These are phyloP conservation scores for Phoma sp. DNA, from an alignment of 2,329 filamentous ascomycete genomes.

Conservation along the genomic window DNA sequence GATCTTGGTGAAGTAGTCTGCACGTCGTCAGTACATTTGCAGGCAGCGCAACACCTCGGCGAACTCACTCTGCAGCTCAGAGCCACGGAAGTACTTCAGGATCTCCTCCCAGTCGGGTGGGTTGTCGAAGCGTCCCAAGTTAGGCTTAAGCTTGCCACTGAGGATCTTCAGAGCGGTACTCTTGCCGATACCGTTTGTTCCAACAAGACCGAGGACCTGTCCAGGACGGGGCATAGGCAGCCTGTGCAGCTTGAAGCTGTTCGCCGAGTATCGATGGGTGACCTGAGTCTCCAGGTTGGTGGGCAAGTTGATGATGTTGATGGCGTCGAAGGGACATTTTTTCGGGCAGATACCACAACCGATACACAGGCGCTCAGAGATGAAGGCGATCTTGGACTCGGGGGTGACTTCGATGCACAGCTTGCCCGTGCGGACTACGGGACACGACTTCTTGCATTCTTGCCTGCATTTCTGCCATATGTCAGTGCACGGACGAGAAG, in stretches of 20 bases:
- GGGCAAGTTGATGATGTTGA: conserved; percentile 99
- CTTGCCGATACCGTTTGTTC: conserved; percentile 99
- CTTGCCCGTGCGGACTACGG: conserved; percentile 96
- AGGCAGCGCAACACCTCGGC: neutral
- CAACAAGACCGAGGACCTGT: conserved; percentile 93
- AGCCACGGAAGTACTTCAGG: conserved; percentile 96
- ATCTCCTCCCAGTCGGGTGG: conserved; percentile 99
- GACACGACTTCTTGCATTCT: conserved; percentile 99
- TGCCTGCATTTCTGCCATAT: conserved; percentile 87
- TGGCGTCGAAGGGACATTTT: conserved; percentile 98
- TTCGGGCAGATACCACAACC: conserved; percentile 99
- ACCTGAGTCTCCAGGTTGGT: conserved; percentile 99
- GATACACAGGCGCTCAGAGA: conserved; percentile 94
- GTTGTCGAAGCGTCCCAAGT: conserved; percentile 92
- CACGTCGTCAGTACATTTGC: conserved; percentile 25
- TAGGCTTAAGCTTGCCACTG: conserved; percentile 97
- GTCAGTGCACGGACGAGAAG: conserved; percentile 25
- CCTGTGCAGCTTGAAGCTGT: conserved; percentile 99
- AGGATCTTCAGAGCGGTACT: conserved; percentile 99
- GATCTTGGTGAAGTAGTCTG: conserved; percentile 98
- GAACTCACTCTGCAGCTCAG: conserved; percentile 87
- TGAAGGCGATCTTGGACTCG: conserved; percentile 94
- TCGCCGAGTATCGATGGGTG: conserved; percentile 97
- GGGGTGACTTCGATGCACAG: conserved; percentile 93
- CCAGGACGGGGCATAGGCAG: conserved; percentile 94